These are phyloP conservation scores for Talaromyces sp. DNA, from an alignment of 2,329 filamentous ascomycete genomes.

Conservation along the genomic window DNA sequence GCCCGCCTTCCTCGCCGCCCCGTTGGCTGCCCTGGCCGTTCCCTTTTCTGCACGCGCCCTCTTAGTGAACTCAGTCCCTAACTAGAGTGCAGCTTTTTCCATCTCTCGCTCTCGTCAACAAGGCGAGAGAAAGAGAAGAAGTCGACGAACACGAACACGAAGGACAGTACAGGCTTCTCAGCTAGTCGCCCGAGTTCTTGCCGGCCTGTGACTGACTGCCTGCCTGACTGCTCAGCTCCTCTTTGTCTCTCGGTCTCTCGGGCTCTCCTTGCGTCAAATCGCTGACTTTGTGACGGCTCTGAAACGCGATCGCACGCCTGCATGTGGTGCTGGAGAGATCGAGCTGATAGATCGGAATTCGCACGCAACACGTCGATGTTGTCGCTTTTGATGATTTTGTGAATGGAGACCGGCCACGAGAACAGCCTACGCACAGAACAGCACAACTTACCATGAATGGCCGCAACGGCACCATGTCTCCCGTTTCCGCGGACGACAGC, in stretches of 20 bases:
- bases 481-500: constrained; percentile 73
- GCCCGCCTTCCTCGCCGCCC: background rate
- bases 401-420: background rate
- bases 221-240: background rate
- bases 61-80: background rate
- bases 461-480: constrained; percentile 72
- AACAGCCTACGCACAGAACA: background rate
- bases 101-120: background rate
- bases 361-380: background rate
- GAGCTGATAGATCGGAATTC: background rate
- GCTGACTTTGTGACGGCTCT: background rate
- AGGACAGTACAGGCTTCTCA: background rate
- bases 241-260: background rate
- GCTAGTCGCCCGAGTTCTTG: too few species aligned
- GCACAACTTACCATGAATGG: constrained; percentile 52
- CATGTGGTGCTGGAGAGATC: background rate
- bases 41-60: background rate
- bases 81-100: background rate
- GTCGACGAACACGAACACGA: background rate
- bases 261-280: background rate
- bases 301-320: background rate
- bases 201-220: background rate
- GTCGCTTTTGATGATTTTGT: background rate
- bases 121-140: background rate
- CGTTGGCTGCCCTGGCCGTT: background rate